Conservation (phyloP, 1,139 yeast species). For the Geotrichum australiense region DNA sequence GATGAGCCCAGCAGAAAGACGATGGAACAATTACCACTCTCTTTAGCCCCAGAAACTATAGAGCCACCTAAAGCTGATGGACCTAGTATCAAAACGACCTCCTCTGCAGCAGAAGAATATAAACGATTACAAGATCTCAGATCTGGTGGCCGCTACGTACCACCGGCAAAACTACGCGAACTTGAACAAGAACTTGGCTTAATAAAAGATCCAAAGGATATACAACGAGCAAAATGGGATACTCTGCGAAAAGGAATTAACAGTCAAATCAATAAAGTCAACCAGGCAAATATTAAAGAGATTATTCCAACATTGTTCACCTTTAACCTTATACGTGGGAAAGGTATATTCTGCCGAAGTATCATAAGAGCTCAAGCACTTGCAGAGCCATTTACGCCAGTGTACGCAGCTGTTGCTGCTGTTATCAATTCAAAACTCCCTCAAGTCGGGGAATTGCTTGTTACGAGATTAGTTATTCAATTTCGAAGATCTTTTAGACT, state of each 20-base stretch:
- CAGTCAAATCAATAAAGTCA: constrained; percentile 43
- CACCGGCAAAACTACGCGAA: constrained; percentile 45
- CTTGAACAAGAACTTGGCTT: constrained; percentile 37
- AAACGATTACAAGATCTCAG: constrained; percentile 36
- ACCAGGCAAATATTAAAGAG: constrained; percentile 42
- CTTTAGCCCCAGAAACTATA: no score
- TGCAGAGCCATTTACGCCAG: constrained; percentile 40
- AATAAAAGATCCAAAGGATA: constrained; percentile 32
- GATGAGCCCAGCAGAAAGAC: no score
- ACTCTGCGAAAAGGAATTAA: constrained; percentile 43
- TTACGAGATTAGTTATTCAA: constrained; percentile 49
- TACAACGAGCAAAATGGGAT: constrained; percentile 53
- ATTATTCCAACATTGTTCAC: constrained; percentile 46
- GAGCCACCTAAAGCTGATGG: no score
- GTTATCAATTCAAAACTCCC: constrained; percentile 65
- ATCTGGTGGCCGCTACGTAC: constrained; percentile 45
- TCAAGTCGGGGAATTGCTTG: constrained; percentile 54
- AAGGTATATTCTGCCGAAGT: constrained; percentile 51
- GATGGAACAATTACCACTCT: no score
- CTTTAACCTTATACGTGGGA: constrained; percentile 51
- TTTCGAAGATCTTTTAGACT: constrained; percentile 51
- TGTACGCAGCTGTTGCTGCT: constrained; percentile 53
- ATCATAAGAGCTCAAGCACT: constrained; percentile 51
- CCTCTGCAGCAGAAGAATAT: constrained; percentile 37
- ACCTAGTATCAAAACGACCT: no score